Conservation (phyloP, 1,139 yeast genomes). For the Chernovozyma sophiae-reginae region DNA sequence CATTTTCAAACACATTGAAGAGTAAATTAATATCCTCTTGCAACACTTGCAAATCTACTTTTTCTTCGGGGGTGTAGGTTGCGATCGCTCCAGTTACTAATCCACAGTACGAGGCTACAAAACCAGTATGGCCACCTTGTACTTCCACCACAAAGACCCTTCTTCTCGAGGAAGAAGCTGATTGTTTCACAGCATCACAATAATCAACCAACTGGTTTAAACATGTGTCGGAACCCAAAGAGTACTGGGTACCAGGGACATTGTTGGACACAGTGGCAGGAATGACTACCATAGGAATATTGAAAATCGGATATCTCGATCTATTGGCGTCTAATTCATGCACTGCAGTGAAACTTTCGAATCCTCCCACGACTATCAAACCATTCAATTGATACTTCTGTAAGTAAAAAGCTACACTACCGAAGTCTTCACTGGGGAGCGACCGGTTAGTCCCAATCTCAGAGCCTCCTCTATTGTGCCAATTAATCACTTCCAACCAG, state of each 20-base stretch:
- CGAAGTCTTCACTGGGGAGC: conserved; percentile 78
- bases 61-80: conserved; percentile 89
- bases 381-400: conserved; percentile 86
- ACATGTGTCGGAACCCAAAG: conserved; percentile 92
- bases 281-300: conserved; percentile 87
- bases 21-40: conserved; percentile 74
- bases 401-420: conserved; percentile 85
- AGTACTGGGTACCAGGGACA: conserved; percentile 96
- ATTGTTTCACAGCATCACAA: conserved; percentile 93
- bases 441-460: conserved; percentile 92
- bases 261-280: conserved; percentile 98
- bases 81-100: conserved; percentile 90
- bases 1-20: conserved; percentile 63
- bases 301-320: conserved; percentile 75
- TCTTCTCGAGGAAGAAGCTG: conserved; percentile 91
- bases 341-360: conserved; percentile 84
- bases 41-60: conserved; percentile 66
- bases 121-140: conserved; percentile 97
- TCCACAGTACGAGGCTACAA: conserved; percentile 84
- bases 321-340: conserved; percentile 75
- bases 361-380: conserved; percentile 87
- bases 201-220: conserved; percentile 83
- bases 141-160: conserved; percentile 95
- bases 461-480: conserved; percentile 92
- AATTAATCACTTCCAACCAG: conserved; percentile 87